Percentiles rank a stretch among this genome's conserved stretches.
These are phyloP conservation scores for Tricholoma terreum DNA, from an alignment of 768 basidiomycete genomes.

Conservation along the genomic window DNA sequence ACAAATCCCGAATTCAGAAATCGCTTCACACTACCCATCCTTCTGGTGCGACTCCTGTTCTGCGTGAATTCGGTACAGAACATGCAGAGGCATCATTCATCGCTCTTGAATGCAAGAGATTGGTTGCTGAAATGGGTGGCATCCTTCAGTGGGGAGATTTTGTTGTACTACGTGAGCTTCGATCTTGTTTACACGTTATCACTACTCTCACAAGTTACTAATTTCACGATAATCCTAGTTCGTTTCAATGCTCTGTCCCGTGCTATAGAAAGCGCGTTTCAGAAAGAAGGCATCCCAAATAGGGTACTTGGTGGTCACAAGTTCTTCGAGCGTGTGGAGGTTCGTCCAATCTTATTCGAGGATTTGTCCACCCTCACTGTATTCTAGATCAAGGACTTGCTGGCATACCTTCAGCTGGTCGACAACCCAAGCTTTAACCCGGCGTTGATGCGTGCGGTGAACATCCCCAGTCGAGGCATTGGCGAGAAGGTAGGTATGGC, in stretches of 20 bases:
- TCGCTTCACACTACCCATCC: constrained; percentile 69
- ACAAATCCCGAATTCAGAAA: constrained; percentile 73
- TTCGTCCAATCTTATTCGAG: constrained; percentile 19
- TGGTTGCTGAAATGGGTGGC: constrained; percentile 70
- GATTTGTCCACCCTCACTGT: neutral
- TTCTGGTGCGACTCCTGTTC: constrained; percentile 53
- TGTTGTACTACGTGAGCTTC: constrained; percentile 65
- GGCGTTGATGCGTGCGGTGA: constrained; percentile 69
- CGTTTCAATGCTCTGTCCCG: constrained; percentile 81
- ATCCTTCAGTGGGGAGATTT: constrained; percentile 73
- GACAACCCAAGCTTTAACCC: constrained; percentile 68
- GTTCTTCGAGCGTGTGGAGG: constrained; percentile 85
- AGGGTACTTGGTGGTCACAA: constrained; percentile 76
- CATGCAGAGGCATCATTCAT: constrained; percentile 68
- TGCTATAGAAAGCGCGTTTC: constrained; percentile 69
- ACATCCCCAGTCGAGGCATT: constrained; percentile 67
- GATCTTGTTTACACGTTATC: too few species aligned
- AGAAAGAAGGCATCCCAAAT: constrained; percentile 75
- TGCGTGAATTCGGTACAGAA: constrained; percentile 52
- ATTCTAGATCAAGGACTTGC: constrained; percentile 68
- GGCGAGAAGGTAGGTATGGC: constrained; percentile 64
- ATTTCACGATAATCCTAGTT: constrained; percentile 40
- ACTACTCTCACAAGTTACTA: neutral
- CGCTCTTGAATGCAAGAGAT: constrained; percentile 70
- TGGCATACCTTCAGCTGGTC: constrained; percentile 78